Evolutionary conservation across 768 basidiomycete genomes (phyloP), one percentile per base, ranked within the genome.

Genomic region (Russula brevipes): DNA sequence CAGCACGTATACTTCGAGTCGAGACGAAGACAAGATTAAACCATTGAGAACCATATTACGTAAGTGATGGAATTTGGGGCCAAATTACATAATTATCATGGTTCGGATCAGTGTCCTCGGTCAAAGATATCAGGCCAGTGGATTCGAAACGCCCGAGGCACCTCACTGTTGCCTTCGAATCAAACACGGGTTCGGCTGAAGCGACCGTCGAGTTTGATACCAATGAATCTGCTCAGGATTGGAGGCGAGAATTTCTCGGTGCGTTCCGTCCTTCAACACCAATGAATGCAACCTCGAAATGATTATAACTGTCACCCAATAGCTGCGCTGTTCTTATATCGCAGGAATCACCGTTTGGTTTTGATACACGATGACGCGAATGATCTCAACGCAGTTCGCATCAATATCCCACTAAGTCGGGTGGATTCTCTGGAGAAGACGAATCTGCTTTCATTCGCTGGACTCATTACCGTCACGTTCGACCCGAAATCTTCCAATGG

Each of bases 201-300:
- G 71, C 73, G 53, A 72, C 66, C 55, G 74, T 75, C 16, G 84
- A 84, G 66, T 82, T 85, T 52, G 86, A 85, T 66, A 87, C 85
- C 0, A 76, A 79, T 63, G 85, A 83, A 69, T 78, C 82, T 30
- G 77, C 81, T 12, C 67, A 71, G 33, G 79, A 78, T 16, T 85
- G 83, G 82, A 73, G 77, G 45, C 72, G 76, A 58, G 83, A 84
- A 65, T 42, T 85, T 3, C 71, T 72, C 38, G 81, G 81, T 77
- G 59, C 33, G 72, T 64, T 44, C 4, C 61, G 19, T 45, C 51
- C 30, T 39, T 57, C 0, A 38, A 33, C 5, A 11, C 11, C 10
- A 24, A 14, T 10, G 41, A 10, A 59, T 33, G 41, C 24, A 46
- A 44, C 38, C 38, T 45, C 2, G 33, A 41, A 19, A 50, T 42